Base-by-base conservation (phyloP, 2,329 filamentous ascomycete species). In the Teratosphaeriaceae sp. region DNA sequence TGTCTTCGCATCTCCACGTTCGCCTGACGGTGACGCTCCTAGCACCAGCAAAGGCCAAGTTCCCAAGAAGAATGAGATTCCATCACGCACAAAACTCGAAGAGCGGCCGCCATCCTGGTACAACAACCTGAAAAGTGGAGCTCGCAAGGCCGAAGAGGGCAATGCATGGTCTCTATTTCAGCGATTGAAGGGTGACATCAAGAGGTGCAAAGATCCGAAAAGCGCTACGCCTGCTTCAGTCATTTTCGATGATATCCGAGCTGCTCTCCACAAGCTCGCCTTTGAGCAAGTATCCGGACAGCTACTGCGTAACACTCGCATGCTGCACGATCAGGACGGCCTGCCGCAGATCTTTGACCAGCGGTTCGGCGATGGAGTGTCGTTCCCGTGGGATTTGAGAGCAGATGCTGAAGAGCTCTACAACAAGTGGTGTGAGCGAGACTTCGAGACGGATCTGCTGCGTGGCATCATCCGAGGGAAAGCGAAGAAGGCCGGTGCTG, bases 371-470 rank as follows among this genome's bases (percentile, higher is more conserved):
- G 47, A 45, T 1, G 47, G 46, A 9, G 47, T 60, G 5, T 15
- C 52, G 0, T 72, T 68, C 29, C 73, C 73, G 0, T 65, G 52
- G 42, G 72, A 77, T 44, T 60, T 78, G 9, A 55, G 59, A 15
- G 65, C 67, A 0, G 73, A 77, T 43, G 66, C 71, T 0, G 55
- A 64, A 30, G 65, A 70, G 18, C 52, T 78, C 0, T 72, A 70
- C 47, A 58, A 56, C 24, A 67, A 67, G 16, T 78, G 73, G 73
- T 59, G 53, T 18, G 42, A 47, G 0, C 46, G 56, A 9, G 59
- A 67, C 22, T 69, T 74, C 27, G 61, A 69, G 8, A 62, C 66
- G 1, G 60, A 74, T 38, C 53, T 77, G 0, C 59, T 76, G 6
- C 66, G 68, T 1, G 71, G 71, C 4, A 70, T 74, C 38, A 52